Conservation (phyloP, 2,329 filamentous ascomycete genomes). For the Gremmenia infestans region DNA sequence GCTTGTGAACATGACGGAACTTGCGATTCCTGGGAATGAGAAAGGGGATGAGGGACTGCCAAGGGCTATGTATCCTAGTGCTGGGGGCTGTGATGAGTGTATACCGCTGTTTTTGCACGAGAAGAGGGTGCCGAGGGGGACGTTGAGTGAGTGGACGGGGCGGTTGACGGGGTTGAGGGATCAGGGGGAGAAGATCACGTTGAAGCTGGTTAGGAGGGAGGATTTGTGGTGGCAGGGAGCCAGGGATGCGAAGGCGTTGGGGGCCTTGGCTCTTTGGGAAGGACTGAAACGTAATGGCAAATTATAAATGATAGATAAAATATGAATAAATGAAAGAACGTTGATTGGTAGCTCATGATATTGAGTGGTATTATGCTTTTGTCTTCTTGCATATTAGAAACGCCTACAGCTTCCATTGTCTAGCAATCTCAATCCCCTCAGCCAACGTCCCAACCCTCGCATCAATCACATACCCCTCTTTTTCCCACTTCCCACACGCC, state of each 20-base stretch:
- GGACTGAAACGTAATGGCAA: constrained; percentile 40
- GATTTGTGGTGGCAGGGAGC: constrained; percentile 54
- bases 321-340: background rate
- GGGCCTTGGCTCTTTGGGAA: constrained; percentile 55
- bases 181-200: constrained; percentile 56
- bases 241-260: constrained; percentile 55
- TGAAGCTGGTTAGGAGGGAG: constrained; percentile 52
- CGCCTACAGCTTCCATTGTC: constrained; percentile 31
- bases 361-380: background rate
- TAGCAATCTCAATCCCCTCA: constrained; percentile 36
- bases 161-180: constrained; percentile 53
- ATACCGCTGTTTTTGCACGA: constrained; percentile 55
- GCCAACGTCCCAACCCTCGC: constrained; percentile 36
- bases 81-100: constrained; percentile 57
- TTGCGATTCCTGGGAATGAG: constrained; percentile 42
- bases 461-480: constrained; percentile 36
- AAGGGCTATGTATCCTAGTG: constrained; percentile 50
- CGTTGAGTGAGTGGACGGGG: constrained; percentile 51
- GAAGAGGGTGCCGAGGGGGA: constrained; percentile 43
- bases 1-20: constrained; percentile 47
- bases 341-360: background rate
- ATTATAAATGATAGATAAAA: constrained; percentile 5
- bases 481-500: constrained; percentile 41
- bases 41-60: constrained; percentile 33
- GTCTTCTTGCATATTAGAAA: background rate